A percentile compares a stretch with the other conserved stretches of the same genome.
Evolutionary conservation across 257 asterid genomes (phyloP).

Genomic region (Nicotiana sylvestris): DNA sequence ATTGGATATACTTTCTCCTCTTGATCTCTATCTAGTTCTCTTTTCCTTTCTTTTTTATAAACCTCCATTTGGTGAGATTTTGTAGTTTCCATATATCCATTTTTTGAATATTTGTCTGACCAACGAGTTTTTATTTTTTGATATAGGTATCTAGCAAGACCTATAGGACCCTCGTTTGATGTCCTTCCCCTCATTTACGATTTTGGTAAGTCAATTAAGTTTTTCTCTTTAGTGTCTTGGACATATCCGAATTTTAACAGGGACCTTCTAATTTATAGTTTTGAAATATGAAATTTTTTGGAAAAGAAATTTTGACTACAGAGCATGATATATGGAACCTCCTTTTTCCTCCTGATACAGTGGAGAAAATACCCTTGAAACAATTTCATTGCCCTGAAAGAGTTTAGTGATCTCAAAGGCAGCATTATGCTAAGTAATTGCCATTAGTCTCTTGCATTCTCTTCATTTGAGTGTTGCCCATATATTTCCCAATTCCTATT

Average conservation of each 20-base stretch:
- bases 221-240: conserved; percentile 13
- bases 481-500: conserved; percentile 20
- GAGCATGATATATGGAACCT: not conserved
- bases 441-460: conserved; percentile 13
- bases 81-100: not conserved
- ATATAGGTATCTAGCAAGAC: conserved; percentile 86
- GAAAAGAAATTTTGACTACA: not conserved
- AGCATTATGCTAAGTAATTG: not conserved
- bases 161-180: conserved; percentile 64
- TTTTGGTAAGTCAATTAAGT: conserved; percentile 61
- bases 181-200: conserved; percentile 45
- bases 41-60: not conserved
- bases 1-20: not conserved
- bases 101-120: conserved; percentile 37
- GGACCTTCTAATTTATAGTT: conserved; percentile 13
- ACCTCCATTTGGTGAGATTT: conserved; percentile 5
- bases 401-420: not conserved
- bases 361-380: not conserved
- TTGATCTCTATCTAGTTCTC: not conserved
- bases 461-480: conserved; percentile 18
- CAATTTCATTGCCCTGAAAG: not conserved
- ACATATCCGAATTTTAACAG: conserved; percentile 13
- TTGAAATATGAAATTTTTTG: not conserved
- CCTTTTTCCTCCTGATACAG: not conserved
- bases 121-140: conserved; percentile 52